Evolutionary conservation across 106 monocot genomes (phyloP), one percentile per base, ranked within the genome.

Genomic region (Dactylorhiza incarnata): DNA sequence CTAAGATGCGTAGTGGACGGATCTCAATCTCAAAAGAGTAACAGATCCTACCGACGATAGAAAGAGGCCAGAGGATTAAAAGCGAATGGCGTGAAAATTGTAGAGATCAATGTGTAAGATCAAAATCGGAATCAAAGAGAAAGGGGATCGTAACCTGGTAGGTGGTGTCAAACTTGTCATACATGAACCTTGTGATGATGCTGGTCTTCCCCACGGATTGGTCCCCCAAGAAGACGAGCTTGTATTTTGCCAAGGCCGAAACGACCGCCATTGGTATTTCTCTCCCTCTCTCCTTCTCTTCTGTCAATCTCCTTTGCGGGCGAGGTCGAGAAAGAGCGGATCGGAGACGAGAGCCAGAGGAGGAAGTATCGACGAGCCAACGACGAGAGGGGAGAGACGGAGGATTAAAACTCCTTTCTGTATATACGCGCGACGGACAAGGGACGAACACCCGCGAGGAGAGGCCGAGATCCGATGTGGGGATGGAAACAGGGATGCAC

Each of bases 111-210:
- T 56, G 55, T 45, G 4, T 14, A 61, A 75, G 45, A 11, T 9
- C 19, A 12, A 7, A 9, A 69, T 29, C 48, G 49, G 11, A 72
- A 59, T 14, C 4, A 2, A 61, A 45, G 11, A 6, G 17, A 59
- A 78, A 14, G 46, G 3, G 8, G 71, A 15, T 14, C 22, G 45
- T 12, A 68, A 78, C 78, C 78, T 78, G 78, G 48, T 78, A 78
- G 50, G 78, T 78, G 23, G 78, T 78, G 78, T 78, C 78, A 15
- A 78, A 78, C 45, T 78, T 78, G 56, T 78, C 78, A 59, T 78
- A 78, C 78, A 78, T 78, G 43, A 78, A 78, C 45, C 71, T 17
- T 13, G 78, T 78, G 49, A 78, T 78, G 78, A 78, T 78, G 78
- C 78, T 78, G 17, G 78, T 78, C 50, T 78, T 78, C 54, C 78